Percentiles rank a stretch among this genome's conserved stretches.
phyloP scores from a whole-genome alignment of 441 rosid genomes.

The Erodium trifolium region DNA sequence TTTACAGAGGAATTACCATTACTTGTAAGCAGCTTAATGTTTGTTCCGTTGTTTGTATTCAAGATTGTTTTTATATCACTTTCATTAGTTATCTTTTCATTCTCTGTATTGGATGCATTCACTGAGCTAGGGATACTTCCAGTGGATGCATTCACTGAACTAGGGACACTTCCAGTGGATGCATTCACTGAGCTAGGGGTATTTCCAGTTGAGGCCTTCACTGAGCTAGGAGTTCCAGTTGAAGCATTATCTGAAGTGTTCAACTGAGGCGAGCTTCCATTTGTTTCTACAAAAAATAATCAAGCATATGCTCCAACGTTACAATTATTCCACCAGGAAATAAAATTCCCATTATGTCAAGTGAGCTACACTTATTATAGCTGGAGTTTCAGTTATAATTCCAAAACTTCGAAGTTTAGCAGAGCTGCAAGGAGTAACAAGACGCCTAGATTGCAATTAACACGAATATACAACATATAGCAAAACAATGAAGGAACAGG shows the following conservation, averaged over 20 bases:
- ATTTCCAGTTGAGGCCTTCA: no score
- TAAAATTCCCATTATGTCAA: not conserved
- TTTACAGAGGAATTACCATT: slow-evolving; percentile 11
- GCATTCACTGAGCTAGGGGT: not conserved
- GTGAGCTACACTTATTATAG: not conserved
- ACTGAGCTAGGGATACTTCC: slow-evolving; percentile 23
- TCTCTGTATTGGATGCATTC: slow-evolving; percentile 36
- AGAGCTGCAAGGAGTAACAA: not conserved
- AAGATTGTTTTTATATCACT: slow-evolving; percentile 35
- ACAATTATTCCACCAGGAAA: slow-evolving; percentile 10
- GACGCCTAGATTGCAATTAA: not conserved
- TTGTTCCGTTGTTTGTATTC: slow-evolving; percentile 19
- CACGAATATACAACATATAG: not conserved
- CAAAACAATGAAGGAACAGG: not conserved
- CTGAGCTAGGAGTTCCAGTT: no score
- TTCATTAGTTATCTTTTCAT: slow-evolving; percentile 31
- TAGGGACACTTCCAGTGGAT: slow-evolving; percentile 29
- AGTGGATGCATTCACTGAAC: slow-evolving; percentile 26
- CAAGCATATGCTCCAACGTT: slow-evolving; percentile 18
- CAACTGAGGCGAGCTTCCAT: slow-evolving; percentile 9
- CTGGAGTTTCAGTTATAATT: not conserved
- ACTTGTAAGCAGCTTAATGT: slow-evolving; percentile 14
- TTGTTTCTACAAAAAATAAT: slow-evolving; percentile 40
- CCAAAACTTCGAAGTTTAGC: not conserved
- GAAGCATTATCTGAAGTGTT: no score